phyloP scores from a whole-genome alignment of 2,329 filamentous ascomycete genomes.

The Coniochaeta sp. region DNA sequence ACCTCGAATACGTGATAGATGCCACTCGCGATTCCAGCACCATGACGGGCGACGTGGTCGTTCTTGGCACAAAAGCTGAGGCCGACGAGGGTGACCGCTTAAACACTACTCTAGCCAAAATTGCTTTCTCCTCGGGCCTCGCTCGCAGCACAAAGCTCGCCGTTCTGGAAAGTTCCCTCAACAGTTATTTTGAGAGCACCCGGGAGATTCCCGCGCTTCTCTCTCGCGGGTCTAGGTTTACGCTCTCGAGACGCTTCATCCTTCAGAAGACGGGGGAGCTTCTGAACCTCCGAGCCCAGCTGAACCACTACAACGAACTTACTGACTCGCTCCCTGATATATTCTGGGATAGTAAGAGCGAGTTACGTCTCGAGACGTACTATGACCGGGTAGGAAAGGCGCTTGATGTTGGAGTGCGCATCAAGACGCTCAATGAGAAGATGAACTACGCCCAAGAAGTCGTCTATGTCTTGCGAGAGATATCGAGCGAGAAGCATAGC shows the following conservation, averaged over 20 bases:
- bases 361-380: constrained; percentile 86
- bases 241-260: constrained; percentile 69
- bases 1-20: constrained; percentile 82
- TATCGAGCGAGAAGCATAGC: constrained; percentile 84
- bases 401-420: constrained; percentile 84
- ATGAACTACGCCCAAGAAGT: constrained; percentile 98
- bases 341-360: constrained; percentile 89
- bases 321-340: constrained; percentile 93
- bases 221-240: constrained; percentile 46
- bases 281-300: constrained; percentile 77
- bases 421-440: constrained; percentile 88
- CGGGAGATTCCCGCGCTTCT: constrained; percentile 74
- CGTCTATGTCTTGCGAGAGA: constrained; percentile 78
- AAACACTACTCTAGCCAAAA: constrained; percentile 74
- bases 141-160: constrained; percentile 90
- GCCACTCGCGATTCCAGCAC: constrained; percentile 62
- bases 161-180: constrained; percentile 77
- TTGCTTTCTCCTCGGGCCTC: constrained; percentile 91
- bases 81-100: constrained; percentile 35
- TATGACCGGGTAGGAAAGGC: constrained; percentile 90
- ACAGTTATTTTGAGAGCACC: constrained; percentile 80
- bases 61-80: constrained; percentile 69
- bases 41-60: constrained; percentile 81
- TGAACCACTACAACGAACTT: constrained; percentile 95
- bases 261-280: constrained; percentile 91